Conservation (phyloP, 306 rosid genomes). For the Vigna nakashimae region DNA sequence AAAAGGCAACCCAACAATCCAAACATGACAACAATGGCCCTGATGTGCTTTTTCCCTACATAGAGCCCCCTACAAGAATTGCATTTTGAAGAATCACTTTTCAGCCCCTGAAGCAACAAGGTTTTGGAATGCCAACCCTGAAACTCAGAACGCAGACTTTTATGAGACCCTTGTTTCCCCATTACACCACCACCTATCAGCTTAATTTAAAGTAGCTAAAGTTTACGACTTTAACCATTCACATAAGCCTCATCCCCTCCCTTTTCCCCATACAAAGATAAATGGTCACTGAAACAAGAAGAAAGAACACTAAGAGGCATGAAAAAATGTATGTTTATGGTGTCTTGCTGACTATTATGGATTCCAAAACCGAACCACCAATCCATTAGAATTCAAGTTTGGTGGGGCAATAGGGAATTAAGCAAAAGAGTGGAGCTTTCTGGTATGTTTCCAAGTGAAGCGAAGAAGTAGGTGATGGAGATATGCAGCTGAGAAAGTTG, state of each 20-base stretch:
- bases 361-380: slow-evolving; percentile 53
- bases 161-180: slow-evolving; percentile 63
- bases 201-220: slow-evolving; percentile 40
- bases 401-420: slow-evolving; percentile 44
- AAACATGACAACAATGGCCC: slow-evolving; percentile 61
- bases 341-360: slow-evolving; percentile 34
- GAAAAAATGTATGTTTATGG: slow-evolving; percentile 30
- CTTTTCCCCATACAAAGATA: slow-evolving; percentile 4
- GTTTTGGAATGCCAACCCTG: slow-evolving; percentile 62
- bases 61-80: slow-evolving; percentile 60
- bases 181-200: slow-evolving; percentile 40
- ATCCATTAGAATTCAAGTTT: slow-evolving; percentile 54
- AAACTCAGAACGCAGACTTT: slow-evolving; percentile 56
- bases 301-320: slow-evolving; percentile 23
- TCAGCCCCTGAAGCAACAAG: slow-evolving; percentile 58
- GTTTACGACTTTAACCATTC: background rate
- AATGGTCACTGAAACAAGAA: slow-evolving; percentile 25
- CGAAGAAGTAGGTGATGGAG: slow-evolving; percentile 66
- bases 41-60: slow-evolving; percentile 70
- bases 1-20: slow-evolving; percentile 70
- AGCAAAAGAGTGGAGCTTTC: slow-evolving; percentile 33
- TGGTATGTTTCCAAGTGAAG: slow-evolving; percentile 74
- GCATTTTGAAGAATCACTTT: slow-evolving; percentile 64
- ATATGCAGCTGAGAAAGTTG: slow-evolving; percentile 37
- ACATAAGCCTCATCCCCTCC: background rate